Conservation (phyloP, 129 eudicot genomes). For the Helianthus annuus region DNA sequence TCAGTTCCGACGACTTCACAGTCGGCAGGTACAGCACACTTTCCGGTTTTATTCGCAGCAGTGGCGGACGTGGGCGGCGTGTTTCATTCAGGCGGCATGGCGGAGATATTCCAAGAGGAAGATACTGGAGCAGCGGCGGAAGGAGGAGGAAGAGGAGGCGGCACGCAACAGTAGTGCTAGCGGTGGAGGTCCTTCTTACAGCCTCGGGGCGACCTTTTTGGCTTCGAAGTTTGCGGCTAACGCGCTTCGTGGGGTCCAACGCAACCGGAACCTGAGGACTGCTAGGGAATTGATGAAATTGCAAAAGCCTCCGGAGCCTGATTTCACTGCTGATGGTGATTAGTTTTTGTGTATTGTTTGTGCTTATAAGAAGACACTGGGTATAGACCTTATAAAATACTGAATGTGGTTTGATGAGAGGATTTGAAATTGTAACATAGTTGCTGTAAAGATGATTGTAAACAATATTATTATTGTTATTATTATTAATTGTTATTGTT, state of each 20-base stretch:
- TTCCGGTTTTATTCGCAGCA: conserved; percentile 89
- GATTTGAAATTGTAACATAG: conserved; percentile 15
- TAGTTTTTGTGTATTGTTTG: conserved; percentile 34
- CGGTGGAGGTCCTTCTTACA: conserved; percentile 53
- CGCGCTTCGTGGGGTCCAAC: conserved; percentile 83
- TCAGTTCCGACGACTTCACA: conserved; percentile 92
- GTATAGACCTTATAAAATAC: background rate
- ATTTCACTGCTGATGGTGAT: conserved; percentile 78
- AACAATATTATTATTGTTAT: background rate
- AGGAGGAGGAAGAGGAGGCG: conserved; percentile 68
- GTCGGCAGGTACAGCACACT: conserved; percentile 93
- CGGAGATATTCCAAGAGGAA: conserved; percentile 76
- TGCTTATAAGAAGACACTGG: background rate
- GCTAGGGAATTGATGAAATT: conserved; percentile 80
- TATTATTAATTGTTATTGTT: background rate
- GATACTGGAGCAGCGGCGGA: conserved; percentile 62
- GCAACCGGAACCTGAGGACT: conserved; percentile 64
- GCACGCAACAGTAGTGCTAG: conserved; percentile 30
- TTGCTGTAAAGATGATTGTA: conserved; percentile 26
- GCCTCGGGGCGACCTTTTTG: conserved; percentile 82
- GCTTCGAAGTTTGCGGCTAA: conserved; percentile 82
- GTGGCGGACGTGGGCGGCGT: conserved; percentile 97
- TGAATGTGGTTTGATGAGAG: conserved; percentile 8
- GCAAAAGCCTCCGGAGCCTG: conserved; percentile 93
- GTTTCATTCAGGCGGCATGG: conserved; percentile 97